A percentile compares a stretch with the other conserved stretches of the same genome.
Conservation (phyloP, 2,329 filamentous ascomycete genomes). For the Epichloe sylvatica region DNA sequence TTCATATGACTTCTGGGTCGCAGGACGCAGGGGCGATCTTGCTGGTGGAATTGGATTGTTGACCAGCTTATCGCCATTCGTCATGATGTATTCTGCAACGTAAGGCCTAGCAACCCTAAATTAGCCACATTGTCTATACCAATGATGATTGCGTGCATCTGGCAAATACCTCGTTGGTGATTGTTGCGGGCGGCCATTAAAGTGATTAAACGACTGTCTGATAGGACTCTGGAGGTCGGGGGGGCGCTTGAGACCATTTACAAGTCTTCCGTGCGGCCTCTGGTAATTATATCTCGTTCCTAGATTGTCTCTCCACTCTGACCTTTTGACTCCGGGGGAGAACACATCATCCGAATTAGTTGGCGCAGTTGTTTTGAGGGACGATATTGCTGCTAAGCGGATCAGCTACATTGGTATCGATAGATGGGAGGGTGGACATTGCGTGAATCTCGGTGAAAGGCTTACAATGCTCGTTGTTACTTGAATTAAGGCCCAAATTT, state of each 20-base stretch:
- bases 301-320: neutral
- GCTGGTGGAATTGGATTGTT: neutral
- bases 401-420: neutral
- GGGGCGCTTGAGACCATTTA: neutral
- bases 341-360: constrained; percentile 1
- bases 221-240: constrained; percentile 3
- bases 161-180: constrained; percentile 2
- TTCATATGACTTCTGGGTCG: neutral
- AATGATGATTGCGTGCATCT: neutral
- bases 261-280: neutral
- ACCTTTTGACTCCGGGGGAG: neutral
- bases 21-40: constrained; percentile 2
- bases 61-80: neutral
- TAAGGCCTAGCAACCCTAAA: neutral
- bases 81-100: neutral
- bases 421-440: neutral
- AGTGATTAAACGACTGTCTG: constrained; percentile 1
- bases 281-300: neutral
- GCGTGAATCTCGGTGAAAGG: neutral
- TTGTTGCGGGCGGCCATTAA: neutral
- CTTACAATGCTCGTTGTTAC: neutral
- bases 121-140: neutral
- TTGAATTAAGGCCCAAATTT: neutral
- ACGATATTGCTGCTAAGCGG: neutral
- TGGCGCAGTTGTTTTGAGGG: neutral